Evolutionary conservation across 2,329 filamentous ascomycete species (phyloP), one percentile per base, ranked within the genome.

Genomic region (Colletotrichum trifolii): DNA sequence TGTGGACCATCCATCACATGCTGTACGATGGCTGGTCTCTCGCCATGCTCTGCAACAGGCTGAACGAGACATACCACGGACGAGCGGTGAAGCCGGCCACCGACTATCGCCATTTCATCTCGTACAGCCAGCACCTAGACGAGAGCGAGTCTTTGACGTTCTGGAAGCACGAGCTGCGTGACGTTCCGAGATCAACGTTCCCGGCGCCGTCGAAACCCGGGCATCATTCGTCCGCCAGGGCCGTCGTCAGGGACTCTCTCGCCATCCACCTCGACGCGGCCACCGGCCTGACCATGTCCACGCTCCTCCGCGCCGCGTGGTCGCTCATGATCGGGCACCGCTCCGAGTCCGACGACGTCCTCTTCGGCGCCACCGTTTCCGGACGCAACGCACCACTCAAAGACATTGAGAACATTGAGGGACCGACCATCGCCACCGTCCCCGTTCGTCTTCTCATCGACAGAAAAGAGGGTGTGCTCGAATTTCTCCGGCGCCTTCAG

Each of bases 321-420:
- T 60, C 71, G 2, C 56, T 83, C 7, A 71, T 81, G 5, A 72
- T 78, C 2, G 74, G 75, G 0, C 67, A 76, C 2, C 79, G 81
- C 53, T 73, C 78, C 67, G 73, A 42, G 61, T 75, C 67, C 0
- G 17, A 59, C 8, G 56, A 66, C 6, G 63, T 76, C 0, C 38
- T 70, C 1, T 81, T 76, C 43, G 74, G 73, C 1, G 68, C 66
- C 6, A 71, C 72, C 0, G 58, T 74, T 1, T 73, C 72, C 1
- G 76, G 76, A 9, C 72, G 75, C 1, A 67, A 73, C 8, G 70
- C 72, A 3, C 64, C 70, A 1, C 56, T 78, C 2, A 39, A 50
- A 2, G 72, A 71, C 8, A 68, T 77, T 1, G 70, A 72, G 6
- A 59, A 67, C 1, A 71, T 76, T 7, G 56, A 69, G 3, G 76